A percentile compares a stretch with the other conserved stretches of the same genome.
These are phyloP conservation scores for Diutina scorzettiae DNA, from an alignment of 1,139 yeast genomes.

Conservation along the genomic window DNA sequence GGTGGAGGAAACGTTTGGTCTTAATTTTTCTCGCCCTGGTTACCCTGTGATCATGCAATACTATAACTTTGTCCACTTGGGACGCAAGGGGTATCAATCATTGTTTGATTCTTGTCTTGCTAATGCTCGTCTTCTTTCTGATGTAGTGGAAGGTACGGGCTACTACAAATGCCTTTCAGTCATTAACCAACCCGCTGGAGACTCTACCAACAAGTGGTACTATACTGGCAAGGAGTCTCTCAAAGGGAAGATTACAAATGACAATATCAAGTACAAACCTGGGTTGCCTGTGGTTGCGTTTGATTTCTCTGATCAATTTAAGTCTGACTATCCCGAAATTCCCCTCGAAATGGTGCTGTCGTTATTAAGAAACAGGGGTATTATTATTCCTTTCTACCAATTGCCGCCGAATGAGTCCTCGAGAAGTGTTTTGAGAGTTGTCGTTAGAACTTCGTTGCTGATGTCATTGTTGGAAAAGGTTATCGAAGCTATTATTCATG, in stretches of 20 bases:
- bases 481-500: constrained; percentile 50
- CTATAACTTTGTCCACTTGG: constrained; percentile 62
- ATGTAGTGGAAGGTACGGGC: constrained; percentile 50
- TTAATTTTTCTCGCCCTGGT: constrained; percentile 89
- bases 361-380: constrained; percentile 68
- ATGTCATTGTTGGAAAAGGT: constrained; percentile 64
- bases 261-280: constrained; percentile 40
- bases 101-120: constrained; percentile 51
- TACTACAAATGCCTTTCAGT: constrained; percentile 68
- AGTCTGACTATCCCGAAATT: constrained; percentile 55
- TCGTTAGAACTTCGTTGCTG: constrained; percentile 62
- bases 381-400: constrained; percentile 84
- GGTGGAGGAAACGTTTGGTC: constrained; percentile 72
- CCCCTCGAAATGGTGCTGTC: constrained; percentile 76
- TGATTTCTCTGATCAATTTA: constrained; percentile 50
- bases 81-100: constrained; percentile 55
- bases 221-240: constrained; percentile 9
- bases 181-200: constrained; percentile 43
- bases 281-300: constrained; percentile 91
- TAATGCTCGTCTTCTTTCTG: constrained; percentile 60
- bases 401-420: constrained; percentile 50
- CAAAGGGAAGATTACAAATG: constrained; percentile 7
- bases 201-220: constrained; percentile 12
- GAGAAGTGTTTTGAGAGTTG: constrained; percentile 71
- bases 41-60: constrained; percentile 84